A percentile compares a stretch with the other conserved stretches of the same genome.
Evolutionary conservation across 148 eudicot species (phyloP).

Genomic region (Drosera capensis): DNA sequence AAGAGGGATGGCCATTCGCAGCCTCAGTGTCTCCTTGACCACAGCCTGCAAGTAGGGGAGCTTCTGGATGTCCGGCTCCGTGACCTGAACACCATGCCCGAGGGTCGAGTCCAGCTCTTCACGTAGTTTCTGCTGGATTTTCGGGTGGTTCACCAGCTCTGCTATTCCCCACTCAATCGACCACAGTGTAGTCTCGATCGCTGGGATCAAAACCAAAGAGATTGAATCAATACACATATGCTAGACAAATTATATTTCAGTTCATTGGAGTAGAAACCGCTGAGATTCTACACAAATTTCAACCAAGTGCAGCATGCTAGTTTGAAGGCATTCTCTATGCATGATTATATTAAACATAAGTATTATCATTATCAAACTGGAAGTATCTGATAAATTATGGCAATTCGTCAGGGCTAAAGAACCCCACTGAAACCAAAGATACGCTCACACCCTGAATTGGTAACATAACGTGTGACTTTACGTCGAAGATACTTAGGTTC

Average conservation of each 20-base stretch:
- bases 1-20: conserved; percentile 69
- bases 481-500: no score
- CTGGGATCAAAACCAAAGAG: conserved; percentile 17
- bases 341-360: no score
- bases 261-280: neutral
- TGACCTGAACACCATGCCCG: conserved; percentile 45
- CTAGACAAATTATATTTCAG: neutral
- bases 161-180: conserved; percentile 86
- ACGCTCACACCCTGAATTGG: no score
- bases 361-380: no score
- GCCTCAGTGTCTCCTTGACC: conserved; percentile 64
- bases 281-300: neutral
- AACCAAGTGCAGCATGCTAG: no score
- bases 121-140: conserved; percentile 56
- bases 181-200: conserved; percentile 85
- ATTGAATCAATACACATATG: neutral
- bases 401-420: no score
- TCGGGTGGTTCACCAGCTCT: conserved; percentile 71
- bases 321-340: no score
- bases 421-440: no score
- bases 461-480: no score
- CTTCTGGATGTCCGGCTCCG: conserved; percentile 53
- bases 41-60: conserved; percentile 79
- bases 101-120: conserved; percentile 44
- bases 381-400: no score